Evolutionary conservation across 2,329 filamentous ascomycete genomes (phyloP), one percentile per base, ranked within the genome.

Genomic region (Monilinia polystroma): DNA sequence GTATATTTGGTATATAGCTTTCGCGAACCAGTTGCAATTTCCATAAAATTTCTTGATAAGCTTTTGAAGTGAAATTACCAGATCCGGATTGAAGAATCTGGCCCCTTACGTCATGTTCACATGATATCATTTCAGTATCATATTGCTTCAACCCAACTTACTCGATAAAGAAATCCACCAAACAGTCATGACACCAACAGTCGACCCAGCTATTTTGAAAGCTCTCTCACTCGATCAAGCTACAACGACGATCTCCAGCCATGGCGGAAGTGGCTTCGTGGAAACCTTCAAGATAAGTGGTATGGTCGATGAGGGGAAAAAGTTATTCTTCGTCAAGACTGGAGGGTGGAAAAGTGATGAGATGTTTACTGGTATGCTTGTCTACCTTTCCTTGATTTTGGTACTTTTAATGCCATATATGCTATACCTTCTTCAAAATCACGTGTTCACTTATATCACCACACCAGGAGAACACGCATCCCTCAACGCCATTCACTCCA

Each of bases 381-480:
- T 75, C 11, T 49, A 23, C 2, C 60, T 43, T 29, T 23, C 11
- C 11, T 29, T 20, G 18, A 14, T 63, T 62, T 45, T n/a, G 26
- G 7, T 63, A 11, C 16, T 45, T 23, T 63, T 8, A 35, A 32
- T 52, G 32, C 14, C 47, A 14, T 5, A 23, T 51, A 12, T 23
- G 4, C 32, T 35, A 35, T 35, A 51, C n/a, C 47, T 20, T 26
- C n/a, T 26, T 51, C n/a, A 55, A 6, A 53, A 41, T 56, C 65
- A 67, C 62, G 59, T 67, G 59, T 29, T 63, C 47, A 67, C 18
- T 32, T 29, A 35, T 16, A 62, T 41, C 43, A 29, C 70, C 73
- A 63, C 75, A 78, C 58, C 80, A 86, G 91, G 93, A 68, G 94
- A 97, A 78, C 89, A 92, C 75, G 85, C 86, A 60, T 96, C 92